Evolutionary conservation across 176 grass and related monocot genomes (phyloP).

Genomic region (Carex kokanica): DNA sequence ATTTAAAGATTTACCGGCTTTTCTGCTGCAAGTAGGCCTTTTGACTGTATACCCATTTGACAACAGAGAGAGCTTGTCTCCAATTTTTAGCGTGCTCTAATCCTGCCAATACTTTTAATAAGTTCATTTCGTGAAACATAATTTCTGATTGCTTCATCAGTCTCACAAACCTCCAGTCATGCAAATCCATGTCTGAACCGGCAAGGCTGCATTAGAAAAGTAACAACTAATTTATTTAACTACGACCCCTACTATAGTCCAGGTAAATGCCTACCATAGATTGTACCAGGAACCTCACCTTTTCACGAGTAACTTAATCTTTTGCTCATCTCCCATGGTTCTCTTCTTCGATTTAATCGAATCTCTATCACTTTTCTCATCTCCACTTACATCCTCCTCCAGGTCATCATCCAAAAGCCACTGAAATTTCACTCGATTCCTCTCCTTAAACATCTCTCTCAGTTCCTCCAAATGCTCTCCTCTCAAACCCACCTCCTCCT

Average conservation of each 20-base stretch:
- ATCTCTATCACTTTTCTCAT: neutral
- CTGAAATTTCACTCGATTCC: constrained; percentile 44
- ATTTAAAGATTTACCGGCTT: constrained; percentile 59
- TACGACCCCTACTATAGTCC: neutral
- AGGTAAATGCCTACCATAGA: neutral
- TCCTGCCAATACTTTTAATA: constrained; percentile 64
- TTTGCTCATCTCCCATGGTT: constrained; percentile 44
- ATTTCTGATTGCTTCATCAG: constrained; percentile 66
- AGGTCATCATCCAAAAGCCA: constrained; percentile 76
- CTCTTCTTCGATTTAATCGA: neutral
- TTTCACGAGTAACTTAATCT: constrained; percentile 52
- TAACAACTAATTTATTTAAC: neutral
- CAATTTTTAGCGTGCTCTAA: constrained; percentile 64
- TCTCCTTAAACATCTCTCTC: constrained; percentile 61
- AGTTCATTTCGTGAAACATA: constrained; percentile 62
- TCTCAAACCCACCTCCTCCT: constrained; percentile 5
- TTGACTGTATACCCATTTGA: constrained; percentile 86
- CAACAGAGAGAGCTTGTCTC: constrained; percentile 67
- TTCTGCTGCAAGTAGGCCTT: constrained; percentile 62
- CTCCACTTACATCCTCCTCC: constrained; percentile 31
- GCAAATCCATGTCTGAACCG: constrained; percentile 37
- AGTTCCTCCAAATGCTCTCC: constrained; percentile 53
- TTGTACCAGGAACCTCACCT: constrained; percentile 41
- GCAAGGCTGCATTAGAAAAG: constrained; percentile 42
- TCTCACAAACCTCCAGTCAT: constrained; percentile 79